Conservation (phyloP, 495 filamentous ascomycete species). For the Lophiostoma macrostomum region DNA sequence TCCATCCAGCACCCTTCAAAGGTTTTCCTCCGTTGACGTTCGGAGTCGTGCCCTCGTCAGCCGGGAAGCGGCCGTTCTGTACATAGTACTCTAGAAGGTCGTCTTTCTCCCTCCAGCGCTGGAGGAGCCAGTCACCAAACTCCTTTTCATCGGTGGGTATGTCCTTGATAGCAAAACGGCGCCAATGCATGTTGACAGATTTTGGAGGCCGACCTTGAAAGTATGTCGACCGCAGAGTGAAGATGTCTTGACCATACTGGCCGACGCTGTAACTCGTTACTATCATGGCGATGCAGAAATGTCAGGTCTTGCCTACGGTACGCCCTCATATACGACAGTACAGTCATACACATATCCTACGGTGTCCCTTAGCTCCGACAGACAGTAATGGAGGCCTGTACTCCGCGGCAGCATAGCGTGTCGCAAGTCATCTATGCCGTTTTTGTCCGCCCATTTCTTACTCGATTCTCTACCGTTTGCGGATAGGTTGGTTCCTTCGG, state of each 20-base stretch:
- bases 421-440: constrained; percentile 59
- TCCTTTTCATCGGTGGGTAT: constrained; percentile 63
- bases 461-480: constrained; percentile 62
- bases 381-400: constrained; percentile 72
- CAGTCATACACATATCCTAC: constrained; percentile 83
- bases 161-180: constrained; percentile 61
- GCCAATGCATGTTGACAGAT: constrained; percentile 83
- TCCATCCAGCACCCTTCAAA: constrained; percentile 48
- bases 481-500: constrained; percentile 77
- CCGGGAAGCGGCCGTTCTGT: constrained; percentile 67
- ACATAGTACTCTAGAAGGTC: constrained; percentile 68
- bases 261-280: constrained; percentile 56
- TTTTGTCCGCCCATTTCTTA: constrained; percentile 66
- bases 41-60: constrained; percentile 49
- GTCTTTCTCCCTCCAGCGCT: constrained; percentile 80
- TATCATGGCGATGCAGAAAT: no score
- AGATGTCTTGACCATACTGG: constrained; percentile 71
- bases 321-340: constrained; percentile 79
- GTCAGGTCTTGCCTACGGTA: no score
- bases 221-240: constrained; percentile 69
- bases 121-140: constrained; percentile 71
- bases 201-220: constrained; percentile 75
- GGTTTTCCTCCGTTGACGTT: constrained; percentile 40
- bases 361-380: constrained; percentile 66
- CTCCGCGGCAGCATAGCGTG: constrained; percentile 71